Base-by-base conservation (phyloP, 345 rosid genomes). In the Citrus cavaleriei region DNA sequence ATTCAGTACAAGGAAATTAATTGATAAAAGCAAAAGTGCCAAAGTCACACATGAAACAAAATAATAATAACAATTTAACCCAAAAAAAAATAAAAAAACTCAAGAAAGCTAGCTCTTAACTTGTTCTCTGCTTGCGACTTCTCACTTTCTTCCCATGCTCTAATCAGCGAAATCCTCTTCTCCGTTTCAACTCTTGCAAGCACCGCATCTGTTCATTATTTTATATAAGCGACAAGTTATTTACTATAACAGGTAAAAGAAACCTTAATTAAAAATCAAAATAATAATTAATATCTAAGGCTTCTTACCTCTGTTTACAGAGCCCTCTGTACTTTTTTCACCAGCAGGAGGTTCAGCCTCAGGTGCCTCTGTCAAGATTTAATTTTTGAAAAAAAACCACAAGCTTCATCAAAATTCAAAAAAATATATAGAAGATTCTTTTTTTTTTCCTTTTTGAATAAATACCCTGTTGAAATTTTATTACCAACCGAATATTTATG, bases 91-190 rank as follows among this genome's bases (percentile, higher is more conserved):
- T 59, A 70, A 46, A 70, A 42, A 42, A 70, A 46, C 16, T 13
- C 51, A 12, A 46, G 18, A 13, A 46, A 46, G 51, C 51, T 13
- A 12, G 68, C 30, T 25, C 70, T 57, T 24, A 70, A 94, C 99
- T 91, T 94, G 89, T 96, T 94, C 81, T 94, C 97, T 70, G 91
- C 95, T 87, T 91, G 94, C 79, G 91, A 83, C 87, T 91, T 96
- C 68, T 96, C 99, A 75, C 93, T 93, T 60, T 96, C 99, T 84
- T 96, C 99, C 98, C 99, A 96, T 46, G 99, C 99, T 85, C 58
- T 91, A 81, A 94, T 78, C 2, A 96, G 92, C 69, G 98, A 93
- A 14, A 90, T 24, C 82, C 85, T 88, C 86, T 94, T 96, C 83
- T 94, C 90, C 57, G 91, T 85, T 80, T 84, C 95, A 72, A 96